Percentiles rank a stretch among this genome's conserved stretches.
Evolutionary conservation across 2,329 filamentous ascomycete genomes (phyloP).

Genomic region (Aspergillus tamarii): DNA sequence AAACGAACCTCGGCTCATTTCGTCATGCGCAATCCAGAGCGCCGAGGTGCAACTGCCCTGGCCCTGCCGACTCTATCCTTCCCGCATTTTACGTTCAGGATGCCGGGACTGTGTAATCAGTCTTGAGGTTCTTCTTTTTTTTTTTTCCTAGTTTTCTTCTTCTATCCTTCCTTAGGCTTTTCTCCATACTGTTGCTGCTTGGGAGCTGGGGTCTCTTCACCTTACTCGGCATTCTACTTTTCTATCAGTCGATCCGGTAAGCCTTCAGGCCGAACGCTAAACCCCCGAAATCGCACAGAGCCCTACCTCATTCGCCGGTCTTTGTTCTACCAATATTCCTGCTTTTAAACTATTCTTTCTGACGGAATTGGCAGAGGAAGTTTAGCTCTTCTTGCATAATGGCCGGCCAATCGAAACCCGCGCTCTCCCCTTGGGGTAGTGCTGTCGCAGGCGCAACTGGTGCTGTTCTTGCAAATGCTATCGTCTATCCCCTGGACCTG

Average conservation of each 20-base stretch:
- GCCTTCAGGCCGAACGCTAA: constrained; percentile 2
- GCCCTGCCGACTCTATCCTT: constrained; percentile 15
- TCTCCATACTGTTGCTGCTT: background rate
- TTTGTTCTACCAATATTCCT: background rate
- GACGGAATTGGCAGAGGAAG: background rate
- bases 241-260: constrained; percentile 5
- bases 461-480: constrained; percentile 89
- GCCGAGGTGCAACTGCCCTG: constrained; percentile 34
- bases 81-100: constrained; percentile 7
- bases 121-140: constrained; percentile 11
- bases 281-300: background rate
- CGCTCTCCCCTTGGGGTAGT: constrained; percentile 87
- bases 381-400: constrained; percentile 38
- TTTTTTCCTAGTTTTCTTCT: constrained; percentile 7
- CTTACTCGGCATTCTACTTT: background rate
- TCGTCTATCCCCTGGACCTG: constrained; percentile 97
- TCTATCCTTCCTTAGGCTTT: background rate
- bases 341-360: background rate
- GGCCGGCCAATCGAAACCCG: constrained; percentile 65
- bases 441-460: constrained; percentile 91
- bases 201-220: background rate
- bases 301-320: background rate
- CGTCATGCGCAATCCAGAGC: constrained; percentile 28
- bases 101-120: background rate
- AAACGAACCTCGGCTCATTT: constrained; percentile 39